These are phyloP conservation scores for Galium porrigens DNA, from an alignment of 305 asterid species.

Conservation along the genomic window DNA sequence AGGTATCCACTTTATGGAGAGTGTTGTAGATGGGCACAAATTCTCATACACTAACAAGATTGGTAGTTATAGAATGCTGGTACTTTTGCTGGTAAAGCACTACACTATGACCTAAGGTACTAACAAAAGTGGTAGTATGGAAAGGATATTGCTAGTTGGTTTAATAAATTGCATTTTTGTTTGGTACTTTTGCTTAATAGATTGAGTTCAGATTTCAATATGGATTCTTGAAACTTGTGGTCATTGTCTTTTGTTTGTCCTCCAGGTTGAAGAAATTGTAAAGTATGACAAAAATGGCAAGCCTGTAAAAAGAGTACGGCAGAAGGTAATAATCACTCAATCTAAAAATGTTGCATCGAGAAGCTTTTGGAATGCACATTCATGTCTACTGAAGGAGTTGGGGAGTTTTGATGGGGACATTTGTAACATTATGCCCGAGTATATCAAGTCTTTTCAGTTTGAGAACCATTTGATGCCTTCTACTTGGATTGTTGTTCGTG, in stretches of 20 bases:
- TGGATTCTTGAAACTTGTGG: not conserved
- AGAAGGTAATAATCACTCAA: conserved; percentile 33
- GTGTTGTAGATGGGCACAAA: not conserved
- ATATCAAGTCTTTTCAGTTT: conserved; percentile 42
- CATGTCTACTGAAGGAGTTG: conserved; percentile 37
- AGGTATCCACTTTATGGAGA: not conserved
- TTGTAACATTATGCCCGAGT: conserved; percentile 41
- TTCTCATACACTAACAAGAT: not conserved
- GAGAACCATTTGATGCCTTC: conserved; percentile 46
- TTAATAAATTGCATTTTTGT: not conserved
- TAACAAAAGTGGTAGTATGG: no score
- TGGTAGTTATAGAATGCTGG: not conserved
- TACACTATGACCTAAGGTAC: not conserved
- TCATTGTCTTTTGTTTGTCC: not conserved
- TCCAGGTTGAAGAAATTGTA: conserved; percentile 55
- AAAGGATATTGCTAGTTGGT: not conserved
- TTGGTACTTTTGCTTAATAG: no score
- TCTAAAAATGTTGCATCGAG: conserved; percentile 52
- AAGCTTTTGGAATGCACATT: conserved; percentile 50
- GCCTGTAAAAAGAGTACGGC: conserved; percentile 51
- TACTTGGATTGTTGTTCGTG: conserved; percentile 62
- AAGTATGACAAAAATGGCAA: conserved; percentile 51
- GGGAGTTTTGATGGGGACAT: conserved; percentile 41
- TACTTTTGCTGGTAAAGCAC: not conserved
- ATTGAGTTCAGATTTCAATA: not conserved